Conservation (phyloP, 2,329 filamentous ascomycete species). For the Pseudogymnoascus sp. region DNA sequence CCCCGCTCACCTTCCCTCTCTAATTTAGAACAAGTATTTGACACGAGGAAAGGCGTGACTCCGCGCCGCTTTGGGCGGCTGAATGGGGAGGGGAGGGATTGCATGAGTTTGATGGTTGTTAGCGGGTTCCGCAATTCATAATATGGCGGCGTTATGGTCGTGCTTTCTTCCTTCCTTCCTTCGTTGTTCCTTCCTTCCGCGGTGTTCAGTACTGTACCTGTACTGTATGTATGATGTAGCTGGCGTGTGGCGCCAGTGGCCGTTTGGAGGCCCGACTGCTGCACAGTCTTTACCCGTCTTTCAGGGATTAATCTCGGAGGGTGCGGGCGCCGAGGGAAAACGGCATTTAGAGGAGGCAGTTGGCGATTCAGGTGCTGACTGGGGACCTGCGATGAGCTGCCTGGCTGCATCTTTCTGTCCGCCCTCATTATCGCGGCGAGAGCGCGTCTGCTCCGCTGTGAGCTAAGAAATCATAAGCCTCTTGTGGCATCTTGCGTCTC, state of each 20-base stretch:
- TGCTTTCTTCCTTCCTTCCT: neutral
- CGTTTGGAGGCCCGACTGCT: neutral
- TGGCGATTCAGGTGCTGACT: neutral
- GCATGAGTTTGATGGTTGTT: neutral
- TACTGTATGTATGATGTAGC: too few relatives aligned
- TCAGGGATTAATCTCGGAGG: neutral
- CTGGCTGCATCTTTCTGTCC: neutral
- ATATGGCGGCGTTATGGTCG: neutral
- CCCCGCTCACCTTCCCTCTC: neutral
- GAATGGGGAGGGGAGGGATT: neutral
- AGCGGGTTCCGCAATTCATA: neutral
- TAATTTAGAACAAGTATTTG: neutral
- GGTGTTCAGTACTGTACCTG: neutral
- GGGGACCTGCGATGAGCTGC: neutral
- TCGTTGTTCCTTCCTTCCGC: neutral
- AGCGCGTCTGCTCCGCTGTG: neutral
- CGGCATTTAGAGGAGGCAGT: neutral
- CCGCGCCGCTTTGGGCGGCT: neutral
- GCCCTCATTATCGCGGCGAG: neutral
- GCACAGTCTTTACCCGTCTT: neutral
- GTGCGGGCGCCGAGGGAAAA: neutral
- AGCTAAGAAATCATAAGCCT: neutral
- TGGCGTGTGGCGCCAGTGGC: neutral
- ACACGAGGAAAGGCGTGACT: neutral
- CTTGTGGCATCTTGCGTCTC: neutral